Evolutionary conservation across 1,284 basidiomycete species (phyloP).

Genomic region (Cutaneotrichosporon sp.): DNA sequence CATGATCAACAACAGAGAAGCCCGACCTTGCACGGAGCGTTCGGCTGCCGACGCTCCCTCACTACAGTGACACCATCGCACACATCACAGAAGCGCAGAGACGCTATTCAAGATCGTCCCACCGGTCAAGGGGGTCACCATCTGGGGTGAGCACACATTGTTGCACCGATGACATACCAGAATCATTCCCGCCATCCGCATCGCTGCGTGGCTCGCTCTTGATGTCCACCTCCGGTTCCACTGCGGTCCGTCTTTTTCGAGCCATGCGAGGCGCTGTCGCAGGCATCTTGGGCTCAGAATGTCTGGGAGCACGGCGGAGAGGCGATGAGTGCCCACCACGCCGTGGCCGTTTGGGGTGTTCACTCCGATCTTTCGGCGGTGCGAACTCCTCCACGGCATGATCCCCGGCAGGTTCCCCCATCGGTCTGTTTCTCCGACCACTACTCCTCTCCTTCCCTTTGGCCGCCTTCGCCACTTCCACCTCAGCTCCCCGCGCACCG

Average conservation of each 20-base stretch:
- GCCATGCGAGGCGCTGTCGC: not conserved
- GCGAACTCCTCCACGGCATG: not conserved
- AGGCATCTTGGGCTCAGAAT: not conserved
- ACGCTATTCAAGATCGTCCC: not conserved
- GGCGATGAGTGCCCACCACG: not conserved
- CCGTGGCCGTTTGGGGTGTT: not conserved
- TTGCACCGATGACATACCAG: too few species aligned
- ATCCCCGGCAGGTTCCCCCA: not conserved
- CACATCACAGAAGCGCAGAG: too few species aligned
- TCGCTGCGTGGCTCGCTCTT: constrained; percentile 10
- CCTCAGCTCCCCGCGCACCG: too few species aligned
- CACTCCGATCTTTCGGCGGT: not conserved
- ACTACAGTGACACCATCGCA: too few species aligned
- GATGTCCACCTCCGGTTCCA: not conserved
- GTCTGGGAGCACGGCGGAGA: not conserved
- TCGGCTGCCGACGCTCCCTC: too few species aligned
- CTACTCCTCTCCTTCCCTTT: not conserved
- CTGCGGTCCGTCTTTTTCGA: not conserved
- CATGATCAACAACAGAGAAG: too few species aligned
- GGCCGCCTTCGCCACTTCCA: not conserved
- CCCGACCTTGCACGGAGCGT: too few species aligned
- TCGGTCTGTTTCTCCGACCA: not conserved
- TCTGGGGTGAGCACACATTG: constrained; percentile 14
- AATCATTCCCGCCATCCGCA: constrained; percentile 6
- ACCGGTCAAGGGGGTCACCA: constrained; percentile 6